Conservation (phyloP, 2,329 filamentous ascomycete genomes). For the Diaporthe helianthi region DNA sequence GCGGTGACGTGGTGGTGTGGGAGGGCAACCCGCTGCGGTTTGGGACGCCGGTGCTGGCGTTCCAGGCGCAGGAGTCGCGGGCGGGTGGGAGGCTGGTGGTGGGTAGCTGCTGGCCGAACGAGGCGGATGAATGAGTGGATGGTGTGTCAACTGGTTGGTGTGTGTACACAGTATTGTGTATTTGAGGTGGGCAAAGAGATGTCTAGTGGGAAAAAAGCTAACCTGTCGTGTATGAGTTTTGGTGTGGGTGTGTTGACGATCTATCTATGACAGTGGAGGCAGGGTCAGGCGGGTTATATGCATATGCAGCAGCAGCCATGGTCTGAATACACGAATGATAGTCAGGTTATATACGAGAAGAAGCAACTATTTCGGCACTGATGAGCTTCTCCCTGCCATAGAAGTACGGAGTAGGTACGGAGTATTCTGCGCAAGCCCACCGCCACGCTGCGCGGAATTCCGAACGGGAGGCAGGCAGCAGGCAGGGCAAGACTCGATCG, state of each 20-base stretch:
- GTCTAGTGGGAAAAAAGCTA: neutral
- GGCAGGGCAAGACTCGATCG: no score
- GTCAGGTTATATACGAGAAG: neutral
- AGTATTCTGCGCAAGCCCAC: neutral
- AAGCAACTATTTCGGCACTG: neutral
- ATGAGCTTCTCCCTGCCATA: no score
- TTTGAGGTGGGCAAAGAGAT: neutral
- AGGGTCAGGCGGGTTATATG: neutral
- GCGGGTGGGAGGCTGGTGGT: conserved; percentile 41
- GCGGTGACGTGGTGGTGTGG: conserved; percentile 50
- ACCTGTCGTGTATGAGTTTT: neutral
- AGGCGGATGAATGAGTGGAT: conserved; percentile 26
- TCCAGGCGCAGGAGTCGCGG: conserved; percentile 41
- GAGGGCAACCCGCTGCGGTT: conserved; percentile 52
- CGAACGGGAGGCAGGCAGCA: no score
- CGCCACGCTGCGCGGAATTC: neutral
- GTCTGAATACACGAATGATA: neutral
- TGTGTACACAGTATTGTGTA: no score
- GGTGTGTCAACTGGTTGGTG: no score
- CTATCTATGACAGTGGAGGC: neutral
- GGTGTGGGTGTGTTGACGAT: conserved; percentile 10
- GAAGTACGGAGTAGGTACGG: no score
- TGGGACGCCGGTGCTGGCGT: conserved; percentile 47
- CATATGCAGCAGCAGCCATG: neutral
- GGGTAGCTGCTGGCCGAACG: conserved; percentile 45